Percentiles rank a stretch among this genome's conserved stretches.
Evolutionary conservation across 2,329 filamentous ascomycete species (phyloP).

Genomic region (Neurospora sp.): DNA sequence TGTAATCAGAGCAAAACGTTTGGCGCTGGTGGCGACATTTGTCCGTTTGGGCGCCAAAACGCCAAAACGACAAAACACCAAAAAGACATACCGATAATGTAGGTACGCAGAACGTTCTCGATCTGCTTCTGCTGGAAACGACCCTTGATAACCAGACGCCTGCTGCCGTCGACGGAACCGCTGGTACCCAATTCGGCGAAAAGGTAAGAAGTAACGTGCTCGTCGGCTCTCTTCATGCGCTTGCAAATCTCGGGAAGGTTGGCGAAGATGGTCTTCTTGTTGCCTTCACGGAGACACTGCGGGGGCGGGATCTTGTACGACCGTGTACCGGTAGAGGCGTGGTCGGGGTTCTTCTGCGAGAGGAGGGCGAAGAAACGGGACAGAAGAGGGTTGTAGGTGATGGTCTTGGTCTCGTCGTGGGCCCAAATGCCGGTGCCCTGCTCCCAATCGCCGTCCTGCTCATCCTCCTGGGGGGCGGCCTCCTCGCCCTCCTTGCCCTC

Average conservation of each 20-base stretch:
- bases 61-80: background rate
- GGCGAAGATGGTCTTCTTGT: conserved; percentile 99
- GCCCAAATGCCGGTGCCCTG: conserved; percentile 84
- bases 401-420: conserved; percentile 67
- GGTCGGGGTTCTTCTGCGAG: conserved; percentile 92
- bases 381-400: conserved; percentile 79
- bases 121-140: conserved; percentile 99
- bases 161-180: conserved; percentile 86
- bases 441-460: conserved; percentile 68
- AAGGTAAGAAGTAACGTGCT: conserved; percentile 93
- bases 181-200: conserved; percentile 97
- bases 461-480: conserved; percentile 37
- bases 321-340: conserved; percentile 78
- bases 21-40: background rate
- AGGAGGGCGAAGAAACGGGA: conserved; percentile 90
- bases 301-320: conserved; percentile 99
- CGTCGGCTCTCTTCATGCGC: conserved; percentile 97
- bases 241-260: conserved; percentile 99
- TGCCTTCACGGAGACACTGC: conserved; percentile 98
- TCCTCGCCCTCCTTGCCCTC: conserved; percentile 51
- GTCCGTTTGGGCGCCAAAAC: background rate
- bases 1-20: background rate
- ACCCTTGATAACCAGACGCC: conserved; percentile 95
- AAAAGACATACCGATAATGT: conserved; percentile 61
- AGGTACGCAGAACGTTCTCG: conserved; percentile 91